Evolutionary conservation across 768 basidiomycete species (phyloP), one percentile per base, ranked within the genome.

Genomic region (Agaricus bisporus): DNA sequence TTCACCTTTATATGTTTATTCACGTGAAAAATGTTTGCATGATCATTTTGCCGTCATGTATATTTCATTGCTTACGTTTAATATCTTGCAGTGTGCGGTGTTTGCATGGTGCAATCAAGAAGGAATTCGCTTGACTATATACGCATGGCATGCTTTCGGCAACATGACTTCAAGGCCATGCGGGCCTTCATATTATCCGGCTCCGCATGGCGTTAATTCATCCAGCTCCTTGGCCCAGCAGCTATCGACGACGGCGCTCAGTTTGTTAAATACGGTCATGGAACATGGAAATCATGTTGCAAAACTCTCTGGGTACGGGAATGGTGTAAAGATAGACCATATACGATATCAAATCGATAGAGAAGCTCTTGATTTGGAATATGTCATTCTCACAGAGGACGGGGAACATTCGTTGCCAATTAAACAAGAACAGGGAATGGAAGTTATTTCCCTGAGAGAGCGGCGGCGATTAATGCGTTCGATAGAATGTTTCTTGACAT

Each of bases 121-220:
- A 61, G 63, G 75, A 63, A 63, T 78, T 66, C 49, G 74, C 70
- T 41, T 73, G 78, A 56, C 64, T 92, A 25, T n/a, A n/a, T n/a
- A n/a, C 85, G 91, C 36, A 81, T 95, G 56, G 93, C 90, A 1
- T 95, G 91, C 64, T 94, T 95, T 64, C 95, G 91, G 90, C 91
- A 95, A 64, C 94, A 95, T 66, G 91, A 97, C 70, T 79, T 95
- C 26, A 88, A 89, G 58, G 80, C 91, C 0, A 66, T 91, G 38
- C 95, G 92, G 91, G 88, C 83, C 37, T 78, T 93, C 48, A 84
- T n/a, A n/a, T n/a, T n/a, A n/a, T n/a, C n/a, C n/a, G n/a, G n/a
- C n/a, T n/a, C n/a, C n/a, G n/a, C n/a, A n/a, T n/a, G n/a, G n/a
- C n/a, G n/a, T n/a, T n/a, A n/a, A 83, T 6, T 79, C 85, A 0